Percentiles rank a stretch among this genome's conserved stretches.
Evolutionary conservation across 2,329 filamentous ascomycete genomes (phyloP).

Genomic region (Dichotomopilus funicola): DNA sequence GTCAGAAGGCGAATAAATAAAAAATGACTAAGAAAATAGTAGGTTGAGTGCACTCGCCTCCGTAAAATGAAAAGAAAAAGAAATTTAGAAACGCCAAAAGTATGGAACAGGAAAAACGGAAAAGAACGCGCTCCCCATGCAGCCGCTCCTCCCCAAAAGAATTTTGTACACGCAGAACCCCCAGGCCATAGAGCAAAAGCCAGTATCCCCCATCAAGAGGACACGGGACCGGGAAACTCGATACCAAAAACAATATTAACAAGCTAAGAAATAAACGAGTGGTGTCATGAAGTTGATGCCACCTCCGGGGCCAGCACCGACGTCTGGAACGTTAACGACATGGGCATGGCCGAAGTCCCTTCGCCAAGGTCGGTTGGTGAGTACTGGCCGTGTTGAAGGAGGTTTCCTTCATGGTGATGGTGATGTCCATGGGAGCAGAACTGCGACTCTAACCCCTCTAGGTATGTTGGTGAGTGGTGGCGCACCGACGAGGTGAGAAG

Average conservation of each 20-base stretch:
- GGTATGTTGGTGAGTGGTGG: constrained; percentile 11
- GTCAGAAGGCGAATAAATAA: no score
- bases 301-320: background rate
- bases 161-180: constrained; percentile 1
- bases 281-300: background rate
- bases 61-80: no score
- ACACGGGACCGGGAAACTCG: no score
- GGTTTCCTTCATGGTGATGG: background rate
- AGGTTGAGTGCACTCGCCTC: no score
- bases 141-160: background rate
- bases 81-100: no score
- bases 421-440: constrained; percentile 5
- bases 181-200: no score
- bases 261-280: background rate
- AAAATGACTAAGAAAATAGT: no score
- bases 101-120: no score
- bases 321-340: constrained; percentile 4
- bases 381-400: background rate
- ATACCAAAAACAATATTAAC: background rate
- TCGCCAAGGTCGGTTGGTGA: background rate
- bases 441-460: constrained; percentile 3
- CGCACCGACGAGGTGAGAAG: constrained; percentile 18
- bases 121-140: background rate
- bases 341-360: background rate
- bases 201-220: no score